These are phyloP conservation scores for Trypethelium eluteriae DNA, from an alignment of 495 filamentous ascomycete genomes.

Conservation along the genomic window DNA sequence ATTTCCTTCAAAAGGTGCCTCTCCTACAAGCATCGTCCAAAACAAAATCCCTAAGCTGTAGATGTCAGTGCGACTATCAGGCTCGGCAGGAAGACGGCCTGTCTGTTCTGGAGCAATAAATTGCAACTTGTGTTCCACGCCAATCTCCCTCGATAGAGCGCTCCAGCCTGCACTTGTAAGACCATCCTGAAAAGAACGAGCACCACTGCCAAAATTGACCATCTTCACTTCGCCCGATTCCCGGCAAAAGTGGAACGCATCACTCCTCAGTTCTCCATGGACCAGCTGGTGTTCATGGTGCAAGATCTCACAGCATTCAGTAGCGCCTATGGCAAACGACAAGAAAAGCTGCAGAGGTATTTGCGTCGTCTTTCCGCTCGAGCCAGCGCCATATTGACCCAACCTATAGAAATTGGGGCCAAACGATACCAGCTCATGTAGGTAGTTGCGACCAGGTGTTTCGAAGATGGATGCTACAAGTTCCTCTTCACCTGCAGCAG, in stretches of 20 bases:
- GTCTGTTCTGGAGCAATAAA: constrained; percentile 90
- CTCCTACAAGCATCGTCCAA: constrained; percentile 74
- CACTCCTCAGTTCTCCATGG: constrained; percentile 78
- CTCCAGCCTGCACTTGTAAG: constrained; percentile 80
- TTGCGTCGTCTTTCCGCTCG: constrained; percentile 46
- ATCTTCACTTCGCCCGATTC: constrained; percentile 64
- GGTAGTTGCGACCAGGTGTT: constrained; percentile 64
- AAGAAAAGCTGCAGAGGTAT: constrained; percentile 68
- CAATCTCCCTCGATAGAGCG: constrained; percentile 65
- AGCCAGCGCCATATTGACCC: constrained; percentile 43
- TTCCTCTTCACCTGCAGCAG: constrained; percentile 53
- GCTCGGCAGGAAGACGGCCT: constrained; percentile 78
- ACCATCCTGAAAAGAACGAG: constrained; percentile 79
- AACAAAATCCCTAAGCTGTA: constrained; percentile 82
- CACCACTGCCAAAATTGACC: constrained; percentile 74
- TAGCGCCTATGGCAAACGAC: constrained; percentile 80
- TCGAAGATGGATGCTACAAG: constrained; percentile 72
- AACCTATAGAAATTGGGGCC: constrained; percentile 61
- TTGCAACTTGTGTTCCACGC: constrained; percentile 74
- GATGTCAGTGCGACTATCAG: constrained; percentile 82
- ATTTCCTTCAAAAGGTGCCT: constrained; percentile 65
- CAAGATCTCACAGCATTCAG: constrained; percentile 74
- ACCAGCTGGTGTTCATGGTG: constrained; percentile 76
- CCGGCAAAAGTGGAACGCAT: constrained; percentile 76
- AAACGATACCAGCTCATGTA: constrained; percentile 62